phyloP scores from a whole-genome alignment of 2,329 filamentous ascomycete species.

The Dothideomycetes sp. region DNA sequence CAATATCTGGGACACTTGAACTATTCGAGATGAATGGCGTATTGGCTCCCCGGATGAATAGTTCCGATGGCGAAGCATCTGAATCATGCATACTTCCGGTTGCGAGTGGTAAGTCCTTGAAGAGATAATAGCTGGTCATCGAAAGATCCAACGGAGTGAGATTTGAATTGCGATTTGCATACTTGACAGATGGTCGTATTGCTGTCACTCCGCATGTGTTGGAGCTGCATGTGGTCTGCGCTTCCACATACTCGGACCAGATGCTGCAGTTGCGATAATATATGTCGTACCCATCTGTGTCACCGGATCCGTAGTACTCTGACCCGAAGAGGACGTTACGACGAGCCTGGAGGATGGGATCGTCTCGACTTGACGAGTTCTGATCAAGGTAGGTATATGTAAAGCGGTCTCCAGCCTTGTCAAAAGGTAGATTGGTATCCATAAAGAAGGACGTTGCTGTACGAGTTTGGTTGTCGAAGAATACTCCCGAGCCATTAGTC shows the following conservation, averaged over 20 bases:
- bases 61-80: slow-evolving; percentile 4
- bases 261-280: slow-evolving; percentile 8
- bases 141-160: slow-evolving; percentile 5
- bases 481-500: neutral
- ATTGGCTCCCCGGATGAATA: slow-evolving; percentile 3
- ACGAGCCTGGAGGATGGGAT: neutral
- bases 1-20: neutral
- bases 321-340: slow-evolving; percentile 6
- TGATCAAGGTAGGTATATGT: neutral
- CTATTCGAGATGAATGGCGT: slow-evolving; percentile 4
- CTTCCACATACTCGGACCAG: slow-evolving; percentile 2
- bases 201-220: slow-evolving; percentile 1
- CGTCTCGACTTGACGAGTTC: neutral
- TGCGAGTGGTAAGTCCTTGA: slow-evolving; percentile 4
- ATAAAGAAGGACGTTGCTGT: slow-evolving; percentile 15
- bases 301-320: neutral
- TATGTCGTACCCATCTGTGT: neutral
- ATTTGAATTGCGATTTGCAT: slow-evolving; percentile 1
- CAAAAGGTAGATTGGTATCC: slow-evolving; percentile 13
- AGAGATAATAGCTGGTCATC: neutral
- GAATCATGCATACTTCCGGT: slow-evolving; percentile 3
- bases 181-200: slow-evolving; percentile 5
- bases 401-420: slow-evolving; percentile 3
- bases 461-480: neutral
- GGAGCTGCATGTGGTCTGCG: neutral